Base-by-base conservation (phyloP, 1,284 basidiomycete genomes). In the Inonotus hispidus region DNA sequence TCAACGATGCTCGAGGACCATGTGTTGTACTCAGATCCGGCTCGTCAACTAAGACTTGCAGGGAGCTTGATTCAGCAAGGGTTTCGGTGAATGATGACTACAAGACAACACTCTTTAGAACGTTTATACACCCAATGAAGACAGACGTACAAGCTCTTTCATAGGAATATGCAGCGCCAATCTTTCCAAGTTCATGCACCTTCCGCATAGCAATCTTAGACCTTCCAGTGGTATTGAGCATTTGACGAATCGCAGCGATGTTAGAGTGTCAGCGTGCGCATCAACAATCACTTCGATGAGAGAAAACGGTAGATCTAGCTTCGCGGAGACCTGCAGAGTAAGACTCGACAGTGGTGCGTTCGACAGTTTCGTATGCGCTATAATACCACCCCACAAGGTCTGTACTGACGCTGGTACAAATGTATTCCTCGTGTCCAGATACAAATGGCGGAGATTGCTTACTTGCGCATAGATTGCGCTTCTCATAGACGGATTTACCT, bases 21-120 rank as follows among this genome's bases (percentile, higher is more conserved):
- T 83, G 80, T 6, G 72, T 68, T 6, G 73, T 69, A 66, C 83
- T 82, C 27, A 70, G 62, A 47, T 80, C 78, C 21, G 67, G 67
- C 53, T 79, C 70, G 64, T 86, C 82, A 21, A 82, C 73, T 35
- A 87, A 68, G 0, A 76, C 79, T 29, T 72, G 75, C 2, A 86
- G 67, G 11, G 70, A 76, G 23, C 67, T 68, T 6, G 81, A 81
- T 3, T 65, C 67, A 0, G 71, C 63, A 10, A 84, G 69, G 7
- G 75, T 74, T 21, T 61, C 60, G 2, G 70, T 58, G 55, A 74
- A 74, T 3, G 59, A 35, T 3, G 56, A 23, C 74, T 76, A 43
- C 7, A 19, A 43, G 32, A 8, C 38, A 57, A 25, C 25, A 46
- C 29, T 47, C 41, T 23, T 43, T n/a, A 43, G 19, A n/a, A 21